These are phyloP conservation scores for Dipodascopsis tothii DNA, from an alignment of 805 yeast genomes.

Conservation along the genomic window DNA sequence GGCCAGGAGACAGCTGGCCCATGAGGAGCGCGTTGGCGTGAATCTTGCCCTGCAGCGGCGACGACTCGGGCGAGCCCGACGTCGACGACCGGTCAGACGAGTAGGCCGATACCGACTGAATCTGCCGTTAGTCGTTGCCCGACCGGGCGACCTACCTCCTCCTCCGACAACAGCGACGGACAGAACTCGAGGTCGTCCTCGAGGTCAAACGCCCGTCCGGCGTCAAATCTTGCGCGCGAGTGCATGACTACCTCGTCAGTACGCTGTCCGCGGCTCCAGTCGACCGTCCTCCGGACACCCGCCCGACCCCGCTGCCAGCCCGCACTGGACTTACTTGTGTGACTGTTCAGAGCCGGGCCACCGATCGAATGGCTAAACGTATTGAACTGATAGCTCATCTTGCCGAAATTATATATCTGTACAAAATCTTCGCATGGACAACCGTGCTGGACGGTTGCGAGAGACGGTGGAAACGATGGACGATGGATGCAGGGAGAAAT, in stretches of 20 bases:
- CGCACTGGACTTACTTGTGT: neutral
- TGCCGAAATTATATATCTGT: no score
- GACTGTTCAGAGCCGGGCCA: neutral
- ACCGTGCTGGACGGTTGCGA: no score
- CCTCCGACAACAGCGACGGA: constrained; percentile 35
- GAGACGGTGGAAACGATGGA: no score
- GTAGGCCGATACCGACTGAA: constrained; percentile 11
- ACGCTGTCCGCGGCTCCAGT: neutral
- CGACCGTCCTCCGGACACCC: neutral
- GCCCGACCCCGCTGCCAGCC: neutral
- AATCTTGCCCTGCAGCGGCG: constrained; percentile 21
- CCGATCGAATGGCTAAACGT: neutral
- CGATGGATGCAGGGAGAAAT: no score
- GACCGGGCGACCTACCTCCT: constrained; percentile 12
- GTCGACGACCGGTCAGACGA: constrained; percentile 23
- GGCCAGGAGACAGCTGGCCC: constrained; percentile 19
- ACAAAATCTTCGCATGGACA: no score
- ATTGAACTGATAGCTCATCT: constrained; percentile 1
- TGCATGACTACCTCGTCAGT: constrained; percentile 9
- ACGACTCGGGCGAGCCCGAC: constrained; percentile 24
- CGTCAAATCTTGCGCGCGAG: constrained; percentile 40
- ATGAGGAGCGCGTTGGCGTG: constrained; percentile 2
- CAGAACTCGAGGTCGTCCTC: constrained; percentile 70
- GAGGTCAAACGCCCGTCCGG: constrained; percentile 60
- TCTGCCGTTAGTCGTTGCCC: neutral